These are phyloP conservation scores for Acanthamoeba rhysodes DNA, from an alignment of 208 protist genomes.

Conservation along the genomic window DNA sequence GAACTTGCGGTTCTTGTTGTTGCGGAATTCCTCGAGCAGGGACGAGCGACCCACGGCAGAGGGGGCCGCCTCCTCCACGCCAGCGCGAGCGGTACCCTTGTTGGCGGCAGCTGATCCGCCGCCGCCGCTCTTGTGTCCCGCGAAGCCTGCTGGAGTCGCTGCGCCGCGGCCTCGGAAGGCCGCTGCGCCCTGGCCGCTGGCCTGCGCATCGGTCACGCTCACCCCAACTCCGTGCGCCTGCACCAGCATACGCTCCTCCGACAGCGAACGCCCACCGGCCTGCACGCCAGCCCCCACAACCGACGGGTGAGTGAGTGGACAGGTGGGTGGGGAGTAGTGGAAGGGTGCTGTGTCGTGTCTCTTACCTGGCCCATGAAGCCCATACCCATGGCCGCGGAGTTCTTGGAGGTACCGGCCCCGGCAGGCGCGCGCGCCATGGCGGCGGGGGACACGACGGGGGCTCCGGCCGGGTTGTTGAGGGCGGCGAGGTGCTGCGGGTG, in stretches of 20 bases:
- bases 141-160: not conserved
- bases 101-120: not conserved
- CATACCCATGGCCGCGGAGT: not conserved
- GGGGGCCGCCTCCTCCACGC: not conserved
- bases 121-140: not conserved
- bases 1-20: conserved; percentile 75
- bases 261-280: not conserved
- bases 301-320: not conserved
- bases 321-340: not conserved
- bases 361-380: conserved; percentile 40
- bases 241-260: not conserved
- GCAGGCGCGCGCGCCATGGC: not conserved
- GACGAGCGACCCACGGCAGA: conserved; percentile 17
- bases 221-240: not conserved
- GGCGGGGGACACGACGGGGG: not conserved
- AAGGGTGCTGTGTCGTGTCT: not conserved
- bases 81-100: not conserved
- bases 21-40: conserved; percentile 68
- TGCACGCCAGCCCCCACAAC: not conserved
- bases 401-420: not conserved
- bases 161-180: not conserved
- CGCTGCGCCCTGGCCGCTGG: not conserved
- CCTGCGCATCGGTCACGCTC: not conserved
- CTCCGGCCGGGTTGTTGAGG: not conserved
- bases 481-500: not conserved